Conservation (phyloP, 179 eudicot species). For the Beta macrorhiza region DNA sequence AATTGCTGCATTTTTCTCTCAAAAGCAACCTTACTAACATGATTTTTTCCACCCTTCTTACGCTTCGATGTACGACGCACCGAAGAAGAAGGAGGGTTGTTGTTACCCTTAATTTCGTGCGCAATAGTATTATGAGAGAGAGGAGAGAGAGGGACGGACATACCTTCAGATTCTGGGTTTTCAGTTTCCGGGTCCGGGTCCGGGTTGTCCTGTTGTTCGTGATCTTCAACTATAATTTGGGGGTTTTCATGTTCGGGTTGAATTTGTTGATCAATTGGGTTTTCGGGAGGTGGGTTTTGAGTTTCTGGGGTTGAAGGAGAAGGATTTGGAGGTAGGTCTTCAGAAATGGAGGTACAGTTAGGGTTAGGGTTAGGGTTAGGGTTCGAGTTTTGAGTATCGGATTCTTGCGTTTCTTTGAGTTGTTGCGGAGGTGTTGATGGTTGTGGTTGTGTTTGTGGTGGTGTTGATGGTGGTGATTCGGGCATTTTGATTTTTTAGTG, state of each 20-base stretch:
- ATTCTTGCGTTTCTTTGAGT: background rate
- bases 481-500: slow-evolving; percentile 16
- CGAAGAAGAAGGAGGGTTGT: slow-evolving; percentile 18
- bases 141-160: slow-evolving; percentile 34
- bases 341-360: background rate
- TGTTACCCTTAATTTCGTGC: slow-evolving; percentile 18
- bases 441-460: background rate
- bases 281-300: slow-evolving; percentile 16
- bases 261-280: background rate
- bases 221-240: slow-evolving; percentile 4
- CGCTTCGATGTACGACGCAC: slow-evolving; percentile 36
- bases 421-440: background rate
- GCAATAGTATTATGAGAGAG: slow-evolving; percentile 2
- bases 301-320: slow-evolving; percentile 25
- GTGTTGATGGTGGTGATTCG: slow-evolving; percentile 14
- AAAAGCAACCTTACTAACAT: slow-evolving; percentile 24
- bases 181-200: slow-evolving; percentile 24
- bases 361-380: no score
- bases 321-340: slow-evolving; percentile 16
- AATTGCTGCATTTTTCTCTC: slow-evolving; percentile 50
- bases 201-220: background rate
- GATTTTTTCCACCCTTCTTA: slow-evolving; percentile 37
- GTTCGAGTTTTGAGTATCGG: slow-evolving; percentile 26
- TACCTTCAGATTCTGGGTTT: slow-evolving; percentile 26
- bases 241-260: background rate